Evolutionary conservation across 2,329 filamentous ascomycete species (phyloP).

Genomic region (Paradendryphiella salina): DNA sequence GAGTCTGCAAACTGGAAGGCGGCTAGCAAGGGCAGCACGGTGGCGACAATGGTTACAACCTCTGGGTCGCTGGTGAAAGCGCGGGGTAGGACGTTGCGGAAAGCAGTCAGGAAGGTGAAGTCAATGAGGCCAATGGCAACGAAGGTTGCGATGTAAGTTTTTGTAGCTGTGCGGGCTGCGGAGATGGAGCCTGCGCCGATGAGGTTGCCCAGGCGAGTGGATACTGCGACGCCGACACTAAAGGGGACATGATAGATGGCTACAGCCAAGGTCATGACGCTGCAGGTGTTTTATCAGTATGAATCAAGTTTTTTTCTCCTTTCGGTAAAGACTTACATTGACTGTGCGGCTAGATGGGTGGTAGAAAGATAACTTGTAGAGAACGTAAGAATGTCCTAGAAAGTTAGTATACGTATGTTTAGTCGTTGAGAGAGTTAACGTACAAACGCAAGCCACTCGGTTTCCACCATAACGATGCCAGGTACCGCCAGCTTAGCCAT

Average conservation of each 20-base stretch:
- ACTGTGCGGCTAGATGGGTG: slow-evolving; percentile 80
- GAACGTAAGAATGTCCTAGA: slow-evolving; percentile 60
- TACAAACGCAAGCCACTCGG: slow-evolving; percentile 51
- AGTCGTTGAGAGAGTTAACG: neutral
- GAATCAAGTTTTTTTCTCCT: neutral
- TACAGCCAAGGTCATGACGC: slow-evolving; percentile 43
- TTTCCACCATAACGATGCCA: slow-evolving; percentile 90
- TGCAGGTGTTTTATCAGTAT: slow-evolving; percentile 7
- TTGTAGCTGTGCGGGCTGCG: slow-evolving; percentile 42
- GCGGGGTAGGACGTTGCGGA: slow-evolving; percentile 38
- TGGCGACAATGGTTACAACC: slow-evolving; percentile 40
- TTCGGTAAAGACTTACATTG: slow-evolving; percentile 10
- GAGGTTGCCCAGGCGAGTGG: slow-evolving; percentile 47
- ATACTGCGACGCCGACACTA: slow-evolving; percentile 46
- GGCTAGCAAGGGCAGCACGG: slow-evolving; percentile 43
- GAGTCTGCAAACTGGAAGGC: slow-evolving; percentile 48
- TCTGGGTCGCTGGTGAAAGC: slow-evolving; percentile 44
- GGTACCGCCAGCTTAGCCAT: slow-evolving; percentile 90
- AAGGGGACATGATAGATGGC: slow-evolving; percentile 50
- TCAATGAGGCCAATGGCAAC: slow-evolving; percentile 43
- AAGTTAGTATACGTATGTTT: neutral
- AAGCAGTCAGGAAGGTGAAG: slow-evolving; percentile 35
- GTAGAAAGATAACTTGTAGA: slow-evolving; percentile 78
- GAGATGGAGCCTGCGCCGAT: slow-evolving; percentile 44
- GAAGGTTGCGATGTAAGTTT: slow-evolving; percentile 41